Conservation (phyloP, 371 early-diverging fungal genomes). For the Syncephalastrum monosporum region DNA sequence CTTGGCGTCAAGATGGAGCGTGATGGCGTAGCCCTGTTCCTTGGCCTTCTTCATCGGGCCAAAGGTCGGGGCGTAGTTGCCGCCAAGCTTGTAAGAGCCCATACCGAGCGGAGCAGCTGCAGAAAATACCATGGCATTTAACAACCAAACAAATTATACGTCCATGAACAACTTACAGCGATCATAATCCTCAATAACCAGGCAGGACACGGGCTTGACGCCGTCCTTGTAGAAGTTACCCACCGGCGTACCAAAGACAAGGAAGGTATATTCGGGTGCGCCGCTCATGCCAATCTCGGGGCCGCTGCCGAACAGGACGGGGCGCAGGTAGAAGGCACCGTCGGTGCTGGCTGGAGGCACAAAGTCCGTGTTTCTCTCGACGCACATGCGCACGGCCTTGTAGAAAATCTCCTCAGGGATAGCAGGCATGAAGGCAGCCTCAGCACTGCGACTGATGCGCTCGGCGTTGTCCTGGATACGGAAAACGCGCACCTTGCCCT, state of each 20-base stretch:
- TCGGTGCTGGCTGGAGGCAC: constrained; percentile 71
- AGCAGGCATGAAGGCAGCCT: constrained; percentile 58
- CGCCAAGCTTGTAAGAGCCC: constrained; percentile 73
- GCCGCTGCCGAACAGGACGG: constrained; percentile 73
- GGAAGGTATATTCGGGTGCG: constrained; percentile 70
- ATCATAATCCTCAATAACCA: constrained; percentile 71
- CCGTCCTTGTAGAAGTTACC: constrained; percentile 71
- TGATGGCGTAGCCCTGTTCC: constrained; percentile 66
- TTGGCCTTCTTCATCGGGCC: constrained; percentile 62
- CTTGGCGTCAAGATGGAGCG: constrained; percentile 73
- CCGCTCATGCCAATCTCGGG: constrained; percentile 67
- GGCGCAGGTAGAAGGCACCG: constrained; percentile 69
- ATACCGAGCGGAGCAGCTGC: constrained; percentile 60
- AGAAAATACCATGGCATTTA: neutral
- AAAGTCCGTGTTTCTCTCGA: constrained; percentile 67
- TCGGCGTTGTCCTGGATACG: constrained; percentile 72
- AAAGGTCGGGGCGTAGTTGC: constrained; percentile 75
- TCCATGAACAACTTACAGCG: constrained; percentile 46
- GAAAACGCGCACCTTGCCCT: constrained; percentile 75
- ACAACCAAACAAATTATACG: neutral
- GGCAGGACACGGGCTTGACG: constrained; percentile 67
- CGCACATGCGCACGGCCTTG: constrained; percentile 57
- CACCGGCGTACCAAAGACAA: constrained; percentile 74
- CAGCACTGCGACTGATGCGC: constrained; percentile 64
- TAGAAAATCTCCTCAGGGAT: constrained; percentile 69